These are phyloP conservation scores for Acanthamoeba quina DNA, from an alignment of 208 protist species.

Conservation along the genomic window DNA sequence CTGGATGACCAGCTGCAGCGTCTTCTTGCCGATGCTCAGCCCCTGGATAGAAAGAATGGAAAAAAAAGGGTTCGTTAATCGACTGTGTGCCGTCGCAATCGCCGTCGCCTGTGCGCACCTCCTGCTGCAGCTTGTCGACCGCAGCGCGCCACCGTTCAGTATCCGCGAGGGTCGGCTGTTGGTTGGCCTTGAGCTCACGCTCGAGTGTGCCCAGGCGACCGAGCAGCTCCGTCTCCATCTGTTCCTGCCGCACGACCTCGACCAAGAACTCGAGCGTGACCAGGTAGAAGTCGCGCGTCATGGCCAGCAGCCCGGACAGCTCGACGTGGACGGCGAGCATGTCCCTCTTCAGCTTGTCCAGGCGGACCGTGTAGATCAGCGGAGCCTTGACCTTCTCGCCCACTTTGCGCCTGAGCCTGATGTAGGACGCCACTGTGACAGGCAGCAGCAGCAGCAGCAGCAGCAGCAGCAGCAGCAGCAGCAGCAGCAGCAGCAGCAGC, in stretches of 20 bases:
- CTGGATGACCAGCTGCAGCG: conserved; percentile 44
- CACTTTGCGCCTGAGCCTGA: not conserved
- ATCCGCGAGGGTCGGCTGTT: not conserved
- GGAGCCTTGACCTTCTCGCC: not conserved
- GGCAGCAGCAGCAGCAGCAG: not conserved
- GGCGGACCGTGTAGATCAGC: not conserved
- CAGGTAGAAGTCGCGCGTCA: not conserved
- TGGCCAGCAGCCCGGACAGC: not conserved
- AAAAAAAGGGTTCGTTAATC: not conserved
- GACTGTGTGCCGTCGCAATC: too few relatives aligned
- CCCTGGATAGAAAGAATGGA: not conserved
- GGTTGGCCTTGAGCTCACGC: not conserved
- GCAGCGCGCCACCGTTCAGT: not conserved
- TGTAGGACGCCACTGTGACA: not conserved
- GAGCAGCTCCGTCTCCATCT: not conserved
- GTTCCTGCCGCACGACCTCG: not conserved
- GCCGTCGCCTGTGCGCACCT: not conserved
- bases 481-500: too few relatives aligned
- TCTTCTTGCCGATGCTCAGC: not conserved
- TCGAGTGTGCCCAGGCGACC: not conserved
- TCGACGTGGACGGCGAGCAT: not conserved
- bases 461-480: too few relatives aligned
- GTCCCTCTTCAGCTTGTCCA: not conserved
- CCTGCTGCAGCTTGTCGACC: not conserved
- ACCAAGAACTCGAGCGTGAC: not conserved